phyloP scores from a whole-genome alignment of 176 grass and related monocot species.

The Oryza brachyantha region DNA sequence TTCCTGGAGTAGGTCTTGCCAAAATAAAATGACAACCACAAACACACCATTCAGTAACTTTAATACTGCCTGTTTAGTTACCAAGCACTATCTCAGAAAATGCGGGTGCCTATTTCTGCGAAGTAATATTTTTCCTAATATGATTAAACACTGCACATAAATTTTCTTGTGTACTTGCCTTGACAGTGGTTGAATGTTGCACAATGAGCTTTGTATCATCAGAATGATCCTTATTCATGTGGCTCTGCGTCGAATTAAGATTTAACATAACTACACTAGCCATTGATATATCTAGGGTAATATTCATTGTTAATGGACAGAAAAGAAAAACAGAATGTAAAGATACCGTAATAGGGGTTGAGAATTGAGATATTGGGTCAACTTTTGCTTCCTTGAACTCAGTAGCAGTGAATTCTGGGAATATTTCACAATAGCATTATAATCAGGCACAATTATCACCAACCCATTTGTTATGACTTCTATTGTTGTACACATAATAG shows the following conservation, averaged over 20 bases:
- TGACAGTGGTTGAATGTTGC: conserved; percentile 74
- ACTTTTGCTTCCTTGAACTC: conserved; percentile 81
- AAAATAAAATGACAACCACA: conserved; percentile 1
- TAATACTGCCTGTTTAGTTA: neutral
- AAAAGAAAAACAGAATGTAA: conserved; percentile 11
- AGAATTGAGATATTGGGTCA: conserved; percentile 90
- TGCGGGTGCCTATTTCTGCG: neutral
- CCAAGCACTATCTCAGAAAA: neutral
- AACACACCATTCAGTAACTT: neutral
- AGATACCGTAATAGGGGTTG: conserved; percentile 69
- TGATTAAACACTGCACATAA: conserved; percentile 8
- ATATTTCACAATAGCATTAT: conserved; percentile 21
- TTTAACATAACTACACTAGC: conserved; percentile 1
- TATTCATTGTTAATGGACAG: neutral
- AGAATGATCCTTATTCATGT: conserved; percentile 98
- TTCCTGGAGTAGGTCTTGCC: neutral
- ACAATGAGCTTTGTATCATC: conserved; percentile 93
- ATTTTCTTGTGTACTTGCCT: conserved; percentile 45
- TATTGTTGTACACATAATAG: neutral
- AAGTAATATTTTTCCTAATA: neutral
- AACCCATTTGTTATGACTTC: conserved; percentile 4
- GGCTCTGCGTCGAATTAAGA: conserved; percentile 47
- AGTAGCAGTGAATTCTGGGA: conserved; percentile 66
- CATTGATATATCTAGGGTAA: neutral
- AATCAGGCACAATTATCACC: conserved; percentile 3